Evolutionary conservation across 371 early-diverging fungal genomes (phyloP).

Genomic region (Rhizomucor pusillus): DNA sequence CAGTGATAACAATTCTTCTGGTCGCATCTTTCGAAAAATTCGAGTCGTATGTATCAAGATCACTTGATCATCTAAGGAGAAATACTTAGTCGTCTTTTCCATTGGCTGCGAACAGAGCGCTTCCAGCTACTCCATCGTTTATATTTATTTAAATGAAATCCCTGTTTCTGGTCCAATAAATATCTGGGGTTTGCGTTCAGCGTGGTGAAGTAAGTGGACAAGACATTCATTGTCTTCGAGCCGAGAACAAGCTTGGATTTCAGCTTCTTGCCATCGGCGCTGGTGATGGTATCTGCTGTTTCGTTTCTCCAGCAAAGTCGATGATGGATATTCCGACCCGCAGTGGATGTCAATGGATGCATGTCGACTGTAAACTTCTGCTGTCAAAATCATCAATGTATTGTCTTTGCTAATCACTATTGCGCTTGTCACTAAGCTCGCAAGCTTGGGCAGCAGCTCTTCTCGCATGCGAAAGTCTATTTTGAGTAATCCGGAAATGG

Average conservation of each 20-base stretch:
- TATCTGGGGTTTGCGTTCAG: not conserved
- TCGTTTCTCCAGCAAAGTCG: not conserved
- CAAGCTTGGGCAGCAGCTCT: conserved; percentile 2
- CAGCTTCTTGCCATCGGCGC: conserved; percentile 4
- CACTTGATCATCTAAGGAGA: too few species aligned
- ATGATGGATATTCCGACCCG: conserved; percentile 1
- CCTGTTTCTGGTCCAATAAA: conserved; percentile 6
- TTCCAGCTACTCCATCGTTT: not conserved
- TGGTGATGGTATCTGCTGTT: not conserved
- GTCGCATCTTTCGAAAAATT: too few species aligned
- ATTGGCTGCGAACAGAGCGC: not conserved
- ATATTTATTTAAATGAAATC: not conserved
- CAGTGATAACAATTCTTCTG: too few species aligned
- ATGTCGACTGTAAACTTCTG: not conserved
- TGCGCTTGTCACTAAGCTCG: not conserved
- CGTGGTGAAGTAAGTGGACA: conserved; percentile 1
- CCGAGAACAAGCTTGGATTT: not conserved
- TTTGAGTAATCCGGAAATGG: conserved; percentile 1
- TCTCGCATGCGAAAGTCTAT: not conserved
- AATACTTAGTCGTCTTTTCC: not conserved
- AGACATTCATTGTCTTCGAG: not conserved
- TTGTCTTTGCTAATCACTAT: not conserved
- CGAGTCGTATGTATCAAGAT: too few species aligned
- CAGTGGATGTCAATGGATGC: conserved; percentile 4
- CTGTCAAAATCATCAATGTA: not conserved